Percentiles rank a stretch among this genome's conserved stretches.
Evolutionary conservation across 441 rosid genomes (phyloP).

Genomic region (Flueggea neowawraea): DNA sequence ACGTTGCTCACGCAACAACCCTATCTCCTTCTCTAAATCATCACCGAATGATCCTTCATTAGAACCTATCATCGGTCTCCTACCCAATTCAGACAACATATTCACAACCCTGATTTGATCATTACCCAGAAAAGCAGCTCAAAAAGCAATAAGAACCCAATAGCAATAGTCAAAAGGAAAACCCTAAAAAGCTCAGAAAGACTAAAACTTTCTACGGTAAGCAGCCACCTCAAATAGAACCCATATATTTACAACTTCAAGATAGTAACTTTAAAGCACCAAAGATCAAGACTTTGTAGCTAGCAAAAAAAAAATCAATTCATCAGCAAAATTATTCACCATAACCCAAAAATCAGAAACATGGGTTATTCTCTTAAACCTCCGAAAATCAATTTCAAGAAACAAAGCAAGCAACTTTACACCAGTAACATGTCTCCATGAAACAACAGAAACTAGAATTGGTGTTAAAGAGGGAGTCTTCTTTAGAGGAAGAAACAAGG

Average conservation of each 20-base stretch:
- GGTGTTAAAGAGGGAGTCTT: neutral
- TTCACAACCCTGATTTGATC: constrained; percentile 38
- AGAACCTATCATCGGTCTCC: constrained; percentile 69
- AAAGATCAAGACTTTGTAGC: constrained; percentile 26
- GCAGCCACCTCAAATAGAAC: neutral
- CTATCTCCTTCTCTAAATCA: constrained; percentile 74
- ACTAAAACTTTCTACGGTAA: constrained; percentile 22
- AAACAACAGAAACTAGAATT: neutral
- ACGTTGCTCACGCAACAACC: constrained; percentile 69
- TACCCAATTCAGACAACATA: constrained; percentile 66
- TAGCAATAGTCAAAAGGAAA: constrained; percentile 21
- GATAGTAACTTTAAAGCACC: constrained; percentile 19
- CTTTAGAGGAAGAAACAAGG: neutral
- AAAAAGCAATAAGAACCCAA: constrained; percentile 25
- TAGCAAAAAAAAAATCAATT: constrained; percentile 5
- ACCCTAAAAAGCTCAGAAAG: constrained; percentile 19
- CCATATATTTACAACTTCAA: constrained; percentile 25
- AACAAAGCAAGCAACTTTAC: constrained; percentile 8
- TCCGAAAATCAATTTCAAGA: constrained; percentile 9
- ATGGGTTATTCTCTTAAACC: neutral
- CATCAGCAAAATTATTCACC: neutral
- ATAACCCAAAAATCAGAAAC: constrained; percentile 9
- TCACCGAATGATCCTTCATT: constrained; percentile 75
- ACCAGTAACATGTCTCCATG: constrained; percentile 16
- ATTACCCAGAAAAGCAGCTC: constrained; percentile 15